Base-by-base conservation (phyloP, 1,284 basidiomycete species). In the Papiliotrema flavescens region DNA sequence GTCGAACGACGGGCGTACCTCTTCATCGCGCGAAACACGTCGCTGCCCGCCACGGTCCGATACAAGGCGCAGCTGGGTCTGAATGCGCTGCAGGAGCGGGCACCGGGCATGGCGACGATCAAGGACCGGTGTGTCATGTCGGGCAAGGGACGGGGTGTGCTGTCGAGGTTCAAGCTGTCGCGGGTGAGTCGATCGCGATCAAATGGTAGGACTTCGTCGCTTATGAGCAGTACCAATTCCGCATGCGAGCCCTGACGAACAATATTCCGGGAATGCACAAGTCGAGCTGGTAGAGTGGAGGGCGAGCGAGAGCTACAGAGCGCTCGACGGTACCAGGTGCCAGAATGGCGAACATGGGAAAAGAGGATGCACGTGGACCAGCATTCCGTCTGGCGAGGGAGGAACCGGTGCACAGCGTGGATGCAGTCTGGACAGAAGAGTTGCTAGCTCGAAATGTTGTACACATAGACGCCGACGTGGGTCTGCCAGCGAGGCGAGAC, bases 1-100 rank as follows among this genome's bases (percentile, higher is more conserved):
- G 80, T 93, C 49, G 80, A 85, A 41, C 85, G 92, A 24, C 81
- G 90, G 52, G 91, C 92, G 0, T 92, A 92, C 75, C 85, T 95
- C 56, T 90, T 85, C 75, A 87, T 95, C 61, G 90, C 92, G 20
- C 84, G 92, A 61, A 95, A 96, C 77, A 85, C 90, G 69, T 83
- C 84, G 0, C 78, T 95, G 13, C 85, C 91, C 7, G 80, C 88
- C 4, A 86, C 90, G 69, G 83, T 96, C 51, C 88, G 95, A 56
- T 91, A 95, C 76, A 90, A 94, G 69, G 94, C 95, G n/a, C 94
- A 97, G 75, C 80, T 97, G 55, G 90, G 95, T 70, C 82, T 98
- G 53, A 95, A 94, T 76, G 84, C 85, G 20, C 90, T 96, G 67
- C 86, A 84, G 56, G 83, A 84, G 47, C 89, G 90, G 74, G 87